Evolutionary conservation across 805 yeast genomes (phyloP).

Genomic region (Saccharomyces kudriavzevii): DNA sequence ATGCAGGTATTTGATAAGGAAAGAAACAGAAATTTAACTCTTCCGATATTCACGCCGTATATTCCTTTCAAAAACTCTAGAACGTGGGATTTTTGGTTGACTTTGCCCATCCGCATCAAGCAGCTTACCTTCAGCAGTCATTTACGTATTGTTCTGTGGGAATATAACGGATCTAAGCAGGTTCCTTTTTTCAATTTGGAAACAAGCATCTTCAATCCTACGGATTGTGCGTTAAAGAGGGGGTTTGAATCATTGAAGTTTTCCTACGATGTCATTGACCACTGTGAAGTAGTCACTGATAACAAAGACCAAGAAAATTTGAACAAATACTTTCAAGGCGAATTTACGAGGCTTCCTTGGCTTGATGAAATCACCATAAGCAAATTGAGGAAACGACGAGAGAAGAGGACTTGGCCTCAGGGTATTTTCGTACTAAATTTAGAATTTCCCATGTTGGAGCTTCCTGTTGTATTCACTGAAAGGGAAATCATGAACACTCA

Average conservation of each 20-base stretch:
- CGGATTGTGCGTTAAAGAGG: slow-evolving; percentile 51
- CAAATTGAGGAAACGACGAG: slow-evolving; percentile 31
- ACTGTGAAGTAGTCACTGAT: slow-evolving; percentile 20
- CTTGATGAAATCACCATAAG: slow-evolving; percentile 59
- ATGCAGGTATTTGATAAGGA: slow-evolving; percentile 37
- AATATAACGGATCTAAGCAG: slow-evolving; percentile 47
- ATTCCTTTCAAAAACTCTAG: slow-evolving; percentile 38
- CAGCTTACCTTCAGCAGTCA: slow-evolving; percentile 61
- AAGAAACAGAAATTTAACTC: slow-evolving; percentile 39
- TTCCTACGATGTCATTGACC: slow-evolving; percentile 27
- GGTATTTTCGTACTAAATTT: slow-evolving; percentile 36
- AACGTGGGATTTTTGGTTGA: slow-evolving; percentile 67
- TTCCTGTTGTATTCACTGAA: slow-evolving; percentile 66
- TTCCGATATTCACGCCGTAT: slow-evolving; percentile 44
- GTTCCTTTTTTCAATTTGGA: slow-evolving; percentile 54
- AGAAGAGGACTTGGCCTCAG: slow-evolving; percentile 14
- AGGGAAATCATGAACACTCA: slow-evolving; percentile 33
- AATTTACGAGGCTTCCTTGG: slow-evolving; percentile 58
- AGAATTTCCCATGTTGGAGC: slow-evolving; percentile 58
- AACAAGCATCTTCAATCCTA: slow-evolving; percentile 48
- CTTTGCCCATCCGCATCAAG: slow-evolving; percentile 60
- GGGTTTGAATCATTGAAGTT: slow-evolving; percentile 60
- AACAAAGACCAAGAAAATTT: slow-evolving; percentile 41
- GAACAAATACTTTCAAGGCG: slow-evolving; percentile 62
- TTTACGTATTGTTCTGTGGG: slow-evolving; percentile 59